phyloP scores from a whole-genome alignment of 2,329 filamentous ascomycete species.

The Ophiocordyceps unilateralis region DNA sequence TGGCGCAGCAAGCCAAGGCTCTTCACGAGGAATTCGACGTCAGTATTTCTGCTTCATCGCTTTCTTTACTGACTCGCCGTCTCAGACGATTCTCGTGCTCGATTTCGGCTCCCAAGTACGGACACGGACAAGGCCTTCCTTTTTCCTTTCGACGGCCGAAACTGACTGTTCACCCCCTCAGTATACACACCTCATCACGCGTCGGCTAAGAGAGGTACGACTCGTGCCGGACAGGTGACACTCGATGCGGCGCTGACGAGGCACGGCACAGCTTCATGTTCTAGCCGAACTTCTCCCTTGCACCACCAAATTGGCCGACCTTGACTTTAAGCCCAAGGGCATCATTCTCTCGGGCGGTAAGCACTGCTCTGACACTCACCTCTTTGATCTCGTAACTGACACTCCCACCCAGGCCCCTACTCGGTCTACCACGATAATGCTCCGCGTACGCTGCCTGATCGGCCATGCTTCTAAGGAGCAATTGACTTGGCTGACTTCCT shows the following conservation, averaged over 20 bases:
- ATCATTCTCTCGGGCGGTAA: constrained; percentile 40
- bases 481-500: constrained; percentile 4
- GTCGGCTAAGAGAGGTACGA: neutral
- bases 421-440: constrained; percentile 69
- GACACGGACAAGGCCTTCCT: neutral
- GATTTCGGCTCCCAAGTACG: neutral
- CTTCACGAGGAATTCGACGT: neutral
- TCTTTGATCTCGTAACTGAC: neutral
- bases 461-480: neutral
- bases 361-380: neutral
- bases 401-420: constrained; percentile 21
- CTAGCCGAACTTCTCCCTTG: constrained; percentile 69
- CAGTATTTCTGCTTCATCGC: neutral
- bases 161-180: neutral
- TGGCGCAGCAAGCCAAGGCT: neutral
- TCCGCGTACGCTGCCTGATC: constrained; percentile 23
- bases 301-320: constrained; percentile 60
- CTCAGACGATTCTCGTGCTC: neutral
- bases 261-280: neutral
- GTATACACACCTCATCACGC: neutral
- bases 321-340: constrained; percentile 65
- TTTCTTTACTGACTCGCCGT: neutral
- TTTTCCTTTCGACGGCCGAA: neutral
- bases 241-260: neutral
- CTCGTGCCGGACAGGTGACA: no score